Percentiles rank a stretch among this genome's conserved stretches.
Evolutionary conservation across 192 early-diverging fungal species (phyloP).

Genomic region (Phycomyces blakesleeanus): DNA sequence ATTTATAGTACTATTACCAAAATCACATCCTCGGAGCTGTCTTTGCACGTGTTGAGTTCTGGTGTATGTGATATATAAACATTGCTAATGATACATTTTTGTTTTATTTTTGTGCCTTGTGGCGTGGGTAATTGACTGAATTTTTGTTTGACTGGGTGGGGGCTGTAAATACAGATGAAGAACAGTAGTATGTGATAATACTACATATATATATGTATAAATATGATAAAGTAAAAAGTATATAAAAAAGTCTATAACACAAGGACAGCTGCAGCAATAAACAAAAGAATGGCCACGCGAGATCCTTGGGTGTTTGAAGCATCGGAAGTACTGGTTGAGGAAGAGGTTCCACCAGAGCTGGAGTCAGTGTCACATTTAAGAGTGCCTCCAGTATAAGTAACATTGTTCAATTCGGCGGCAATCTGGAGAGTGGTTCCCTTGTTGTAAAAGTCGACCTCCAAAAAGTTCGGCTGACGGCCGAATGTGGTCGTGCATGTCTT

Average conservation of each 20-base stretch:
- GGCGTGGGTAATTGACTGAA: too few relatives aligned
- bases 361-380: conserved; percentile 9
- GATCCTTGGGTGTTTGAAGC: neutral
- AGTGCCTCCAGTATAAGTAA: conserved; percentile 10
- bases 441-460: conserved; percentile 76
- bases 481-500: conserved; percentile 48
- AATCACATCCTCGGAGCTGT: too few relatives aligned
- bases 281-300: neutral
- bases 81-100: too few relatives aligned
- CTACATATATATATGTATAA: too few relatives aligned
- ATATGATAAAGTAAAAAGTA: too few relatives aligned
- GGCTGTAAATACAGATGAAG: too few relatives aligned
- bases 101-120: too few relatives aligned
- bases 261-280: neutral
- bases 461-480: conserved; percentile 58
- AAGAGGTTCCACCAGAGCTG: neutral
- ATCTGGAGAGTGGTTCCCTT: conserved; percentile 37
- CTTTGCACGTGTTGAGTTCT: too few relatives aligned
- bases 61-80: too few relatives aligned
- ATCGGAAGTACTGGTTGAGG: neutral
- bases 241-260: neutral
- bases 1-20: too few relatives aligned
- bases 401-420: conserved; percentile 27
- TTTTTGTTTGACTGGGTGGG: too few relatives aligned
- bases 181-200: too few relatives aligned